phyloP scores from a whole-genome alignment of 352 stramenopile species.

The Phytophthora citricola region DNA sequence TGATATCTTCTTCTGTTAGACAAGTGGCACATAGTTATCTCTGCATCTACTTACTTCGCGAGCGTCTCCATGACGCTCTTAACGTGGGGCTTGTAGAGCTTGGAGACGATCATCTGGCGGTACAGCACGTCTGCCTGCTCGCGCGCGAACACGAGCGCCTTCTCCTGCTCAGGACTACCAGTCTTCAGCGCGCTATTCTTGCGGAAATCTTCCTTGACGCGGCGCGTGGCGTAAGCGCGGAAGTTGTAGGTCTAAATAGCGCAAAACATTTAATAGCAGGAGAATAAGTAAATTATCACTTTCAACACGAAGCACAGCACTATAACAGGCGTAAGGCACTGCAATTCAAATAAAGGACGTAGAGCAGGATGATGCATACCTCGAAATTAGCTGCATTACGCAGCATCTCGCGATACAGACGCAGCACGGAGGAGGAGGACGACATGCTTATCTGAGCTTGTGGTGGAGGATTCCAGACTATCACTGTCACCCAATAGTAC shows the following conservation, averaged over 20 bases:
- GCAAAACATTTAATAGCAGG: too few species aligned
- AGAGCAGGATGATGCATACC: conserved; percentile 29
- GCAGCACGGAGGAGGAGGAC: conserved; percentile 52
- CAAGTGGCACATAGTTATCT: background rate
- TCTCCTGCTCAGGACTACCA: conserved; percentile 59
- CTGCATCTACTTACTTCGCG: conserved; percentile 16
- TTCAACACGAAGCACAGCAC: background rate
- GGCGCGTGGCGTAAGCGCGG: conserved; percentile 67
- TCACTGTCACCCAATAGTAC: conserved; percentile 7
- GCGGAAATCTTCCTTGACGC: conserved; percentile 79
- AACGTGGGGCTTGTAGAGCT: conserved; percentile 66
- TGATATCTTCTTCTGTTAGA: too few species aligned
- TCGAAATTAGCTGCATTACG: conserved; percentile 59
- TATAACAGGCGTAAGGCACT: background rate
- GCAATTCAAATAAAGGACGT: background rate
- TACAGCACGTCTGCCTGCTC: conserved; percentile 65
- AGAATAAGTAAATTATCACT: conserved; percentile 3
- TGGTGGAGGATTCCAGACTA: conserved; percentile 16
- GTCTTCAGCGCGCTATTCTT: conserved; percentile 59
- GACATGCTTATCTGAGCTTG: conserved; percentile 18
- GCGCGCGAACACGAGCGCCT: conserved; percentile 48
- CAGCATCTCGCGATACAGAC: conserved; percentile 67
- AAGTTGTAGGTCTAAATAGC: conserved; percentile 73
- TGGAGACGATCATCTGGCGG: conserved; percentile 70
- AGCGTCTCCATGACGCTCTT: conserved; percentile 77